Percentiles rank a stretch among this genome's conserved stretches.
These are phyloP conservation scores for Talaromyces funiculosus DNA, from an alignment of 2,329 filamentous ascomycete genomes.

Conservation along the genomic window DNA sequence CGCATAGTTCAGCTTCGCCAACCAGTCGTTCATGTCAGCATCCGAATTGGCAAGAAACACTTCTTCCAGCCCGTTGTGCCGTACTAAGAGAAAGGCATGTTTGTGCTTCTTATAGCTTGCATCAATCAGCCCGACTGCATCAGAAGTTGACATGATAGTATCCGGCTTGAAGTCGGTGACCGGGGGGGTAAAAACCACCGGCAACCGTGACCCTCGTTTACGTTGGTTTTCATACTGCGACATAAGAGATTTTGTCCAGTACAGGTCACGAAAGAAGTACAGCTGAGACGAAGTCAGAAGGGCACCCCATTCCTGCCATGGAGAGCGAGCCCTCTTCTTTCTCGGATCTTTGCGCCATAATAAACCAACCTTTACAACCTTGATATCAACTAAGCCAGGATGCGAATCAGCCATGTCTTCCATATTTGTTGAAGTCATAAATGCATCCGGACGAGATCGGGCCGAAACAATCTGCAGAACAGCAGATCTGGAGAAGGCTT, in stretches of 20 bases:
- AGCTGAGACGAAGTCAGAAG: slow-evolving; percentile 94
- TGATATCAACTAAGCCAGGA: slow-evolving; percentile 92
- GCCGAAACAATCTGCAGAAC: slow-evolving; percentile 93
- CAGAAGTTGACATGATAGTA: slow-evolving; percentile 85
- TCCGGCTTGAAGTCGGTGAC: slow-evolving; percentile 91
- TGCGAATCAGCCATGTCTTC: slow-evolving; percentile 81
- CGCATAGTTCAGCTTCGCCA: slow-evolving; percentile 92
- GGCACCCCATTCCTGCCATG: slow-evolving; percentile 98
- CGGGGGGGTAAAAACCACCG: slow-evolving; percentile 85
- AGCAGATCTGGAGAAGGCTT: slow-evolving; percentile 84
- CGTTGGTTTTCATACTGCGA: slow-evolving; percentile 79
- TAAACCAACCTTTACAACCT: slow-evolving; percentile 90
- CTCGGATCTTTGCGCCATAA: slow-evolving; percentile 92
- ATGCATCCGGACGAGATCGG: slow-evolving; percentile 87
- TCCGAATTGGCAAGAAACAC: slow-evolving; percentile 87
- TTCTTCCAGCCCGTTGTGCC: slow-evolving; percentile 81
- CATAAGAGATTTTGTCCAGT: slow-evolving; percentile 88
- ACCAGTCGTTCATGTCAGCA: slow-evolving; percentile 90
- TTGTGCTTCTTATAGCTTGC: slow-evolving; percentile 87
- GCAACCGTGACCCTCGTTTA: slow-evolving; percentile 68
- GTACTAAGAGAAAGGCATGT: slow-evolving; percentile 85
- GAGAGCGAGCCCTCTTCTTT: slow-evolving; percentile 88
- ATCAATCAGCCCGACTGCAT: slow-evolving; percentile 83
- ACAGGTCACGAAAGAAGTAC: slow-evolving; percentile 90
- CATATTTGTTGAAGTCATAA: slow-evolving; percentile 80